Evolutionary conservation across 2,329 filamentous ascomycete genomes (phyloP), one percentile per base, ranked within the genome.

Genomic region (Ilyonectria destructans): DNA sequence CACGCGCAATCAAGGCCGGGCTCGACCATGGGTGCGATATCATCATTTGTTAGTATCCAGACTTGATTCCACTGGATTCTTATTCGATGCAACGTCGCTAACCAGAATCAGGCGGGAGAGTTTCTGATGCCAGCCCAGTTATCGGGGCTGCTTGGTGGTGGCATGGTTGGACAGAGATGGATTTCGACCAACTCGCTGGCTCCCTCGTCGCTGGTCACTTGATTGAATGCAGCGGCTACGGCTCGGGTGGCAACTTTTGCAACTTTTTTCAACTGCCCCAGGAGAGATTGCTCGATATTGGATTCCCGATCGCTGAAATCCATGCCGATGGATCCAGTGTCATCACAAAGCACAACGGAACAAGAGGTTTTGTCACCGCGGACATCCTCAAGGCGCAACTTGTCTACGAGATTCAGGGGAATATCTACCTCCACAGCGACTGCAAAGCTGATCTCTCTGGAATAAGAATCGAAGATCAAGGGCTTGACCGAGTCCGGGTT

Each of bases 391-490:
- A 80, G 51, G 84, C 82, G 49, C 85, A 87, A 73, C 78, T 87
- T 15, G 65, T 87, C 4, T 87, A 87, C 57, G 85, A 87, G 73
- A 70, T 87, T 3, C 85, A 87, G 62, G 81, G 81, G 2, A 81
- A 80, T 48, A 71, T 84, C 3, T 88, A 88, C 67, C 77, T 87
- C 12, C 86, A 88, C 73, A 81, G 80, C 37, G 83, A 87, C 66
- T 84, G 87, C 10, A 82, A 80, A 23, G 86, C 84, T 1, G 74
- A 83, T 49, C 68, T 85, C 1, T 72, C 71, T 0, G 67, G 81
- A 13, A 74, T 86, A 5, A 46, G 48, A 0, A 71, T 87, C 8
- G 73, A 80, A 15, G 73, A 84, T 19, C 78, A 76, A 1, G 80
- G 79, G 1, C 73, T 59, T 6, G 72, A 80, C 51, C 80, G 83